These are phyloP conservation scores for Cymodocea nodosa DNA, from an alignment of 116 monocot genomes.

Conservation along the genomic window DNA sequence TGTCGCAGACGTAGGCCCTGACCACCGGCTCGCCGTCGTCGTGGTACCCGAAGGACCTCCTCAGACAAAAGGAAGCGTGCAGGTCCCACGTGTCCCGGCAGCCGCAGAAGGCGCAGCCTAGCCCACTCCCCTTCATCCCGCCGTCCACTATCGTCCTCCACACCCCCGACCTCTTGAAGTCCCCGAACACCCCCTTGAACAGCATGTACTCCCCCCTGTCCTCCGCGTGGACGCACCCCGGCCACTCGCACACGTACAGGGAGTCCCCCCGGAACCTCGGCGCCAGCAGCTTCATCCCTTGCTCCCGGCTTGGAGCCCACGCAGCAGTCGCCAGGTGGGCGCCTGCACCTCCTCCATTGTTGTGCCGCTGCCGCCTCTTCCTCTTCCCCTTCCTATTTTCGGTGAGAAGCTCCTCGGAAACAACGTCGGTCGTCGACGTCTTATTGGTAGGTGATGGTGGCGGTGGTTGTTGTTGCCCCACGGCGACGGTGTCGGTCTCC, in stretches of 20 bases:
- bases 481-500: neutral
- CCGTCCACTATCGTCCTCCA: constrained; percentile 67
- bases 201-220: constrained; percentile 77
- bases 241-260: constrained; percentile 76
- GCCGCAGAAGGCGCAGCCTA: constrained; percentile 61
- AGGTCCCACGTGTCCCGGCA: constrained; percentile 81
- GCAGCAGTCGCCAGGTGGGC: constrained; percentile 43
- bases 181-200: constrained; percentile 71
- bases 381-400: constrained; percentile 26
- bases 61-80: constrained; percentile 79
- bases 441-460: too few relatives aligned
- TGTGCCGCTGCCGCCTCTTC: constrained; percentile 7
- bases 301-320: constrained; percentile 63
- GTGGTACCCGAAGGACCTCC: constrained; percentile 72
- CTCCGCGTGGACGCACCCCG: constrained; percentile 72
- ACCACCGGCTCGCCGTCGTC: constrained; percentile 96
- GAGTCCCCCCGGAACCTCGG: constrained; percentile 53
- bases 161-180: constrained; percentile 70
- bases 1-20: constrained; percentile 78
- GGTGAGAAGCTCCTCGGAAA: too few relatives aligned
- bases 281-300: constrained; percentile 67
- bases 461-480: too few relatives aligned
- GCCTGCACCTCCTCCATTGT: neutral
- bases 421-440: too few relatives aligned
- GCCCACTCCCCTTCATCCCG: constrained; percentile 29